Conservation (phyloP, 2,329 filamentous ascomycete species). For the Apiospora sp. region DNA sequence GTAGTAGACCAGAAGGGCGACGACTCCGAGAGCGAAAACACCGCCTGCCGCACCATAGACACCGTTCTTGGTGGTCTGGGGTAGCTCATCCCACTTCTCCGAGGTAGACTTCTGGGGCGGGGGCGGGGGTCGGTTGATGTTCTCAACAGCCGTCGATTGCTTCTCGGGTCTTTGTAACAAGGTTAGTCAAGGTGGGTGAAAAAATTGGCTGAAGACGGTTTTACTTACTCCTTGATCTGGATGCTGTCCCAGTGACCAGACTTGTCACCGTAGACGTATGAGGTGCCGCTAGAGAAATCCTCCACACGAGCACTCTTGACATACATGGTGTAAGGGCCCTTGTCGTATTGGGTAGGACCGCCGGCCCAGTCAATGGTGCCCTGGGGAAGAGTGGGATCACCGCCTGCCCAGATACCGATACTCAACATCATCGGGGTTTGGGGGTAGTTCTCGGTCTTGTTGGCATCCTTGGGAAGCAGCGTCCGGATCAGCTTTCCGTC, state of each 20-base stretch:
- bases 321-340: constrained; percentile 77
- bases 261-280: constrained; percentile 71
- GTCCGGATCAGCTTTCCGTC: constrained; percentile 72
- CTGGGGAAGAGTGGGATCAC: constrained; percentile 61
- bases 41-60: constrained; percentile 59
- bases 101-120: constrained; percentile 50
- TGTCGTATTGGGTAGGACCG: constrained; percentile 69
- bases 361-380: constrained; percentile 75
- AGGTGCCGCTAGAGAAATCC: constrained; percentile 68
- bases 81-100: constrained; percentile 63
- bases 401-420: constrained; percentile 71
- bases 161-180: constrained; percentile 50
- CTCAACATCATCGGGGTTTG: constrained; percentile 80
- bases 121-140: constrained; percentile 45
- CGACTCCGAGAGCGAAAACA: constrained; percentile 45
- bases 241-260: constrained; percentile 72
- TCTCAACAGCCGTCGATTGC: constrained; percentile 63
- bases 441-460: constrained; percentile 70
- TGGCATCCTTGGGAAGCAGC: constrained; percentile 66
- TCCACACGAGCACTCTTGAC: constrained; percentile 66
- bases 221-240: constrained; percentile 59
- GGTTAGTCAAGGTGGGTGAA: not conserved
- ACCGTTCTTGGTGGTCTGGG: constrained; percentile 57
- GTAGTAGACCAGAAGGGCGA: constrained; percentile 59
- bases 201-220: not conserved